These are phyloP conservation scores for Pistacia atlantica DNA, from an alignment of 345 rosid genomes.

Conservation along the genomic window DNA sequence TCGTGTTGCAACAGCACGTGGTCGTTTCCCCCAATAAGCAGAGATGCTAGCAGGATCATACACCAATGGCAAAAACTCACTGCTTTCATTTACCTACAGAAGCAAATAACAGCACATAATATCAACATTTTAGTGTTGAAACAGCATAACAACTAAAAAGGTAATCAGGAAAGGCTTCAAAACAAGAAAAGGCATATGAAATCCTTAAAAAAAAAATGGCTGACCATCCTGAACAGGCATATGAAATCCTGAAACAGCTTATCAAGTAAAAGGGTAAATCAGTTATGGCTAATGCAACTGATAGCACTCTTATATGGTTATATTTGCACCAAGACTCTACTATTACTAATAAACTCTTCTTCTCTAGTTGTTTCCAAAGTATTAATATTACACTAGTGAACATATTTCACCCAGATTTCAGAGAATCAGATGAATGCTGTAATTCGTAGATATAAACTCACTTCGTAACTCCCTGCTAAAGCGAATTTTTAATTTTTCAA, in stretches of 20 bases:
- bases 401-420: neutral
- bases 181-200: neutral
- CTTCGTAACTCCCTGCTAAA: neutral
- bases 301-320: neutral
- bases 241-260: too few relatives aligned
- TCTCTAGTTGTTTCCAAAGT: neutral
- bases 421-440: neutral
- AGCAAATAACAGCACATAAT: neutral
- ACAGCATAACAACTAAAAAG: conserved; percentile 3
- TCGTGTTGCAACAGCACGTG: conserved; percentile 89
- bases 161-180: neutral
- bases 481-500: neutral
- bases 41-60: conserved; percentile 90
- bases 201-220: too few relatives aligned
- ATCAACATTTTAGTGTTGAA: conserved; percentile 8
- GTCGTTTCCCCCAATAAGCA: conserved; percentile 95
- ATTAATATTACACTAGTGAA: neutral
- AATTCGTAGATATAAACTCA: neutral
- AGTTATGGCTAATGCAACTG: neutral
- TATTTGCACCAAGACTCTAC: neutral
- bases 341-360: neutral
- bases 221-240: neutral
- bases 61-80: conserved; percentile 86
- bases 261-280: too few relatives aligned
- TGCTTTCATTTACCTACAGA: conserved; percentile 78